Conservation (phyloP, 78 protist species). For the Tieghemostelium lacteum region DNA sequence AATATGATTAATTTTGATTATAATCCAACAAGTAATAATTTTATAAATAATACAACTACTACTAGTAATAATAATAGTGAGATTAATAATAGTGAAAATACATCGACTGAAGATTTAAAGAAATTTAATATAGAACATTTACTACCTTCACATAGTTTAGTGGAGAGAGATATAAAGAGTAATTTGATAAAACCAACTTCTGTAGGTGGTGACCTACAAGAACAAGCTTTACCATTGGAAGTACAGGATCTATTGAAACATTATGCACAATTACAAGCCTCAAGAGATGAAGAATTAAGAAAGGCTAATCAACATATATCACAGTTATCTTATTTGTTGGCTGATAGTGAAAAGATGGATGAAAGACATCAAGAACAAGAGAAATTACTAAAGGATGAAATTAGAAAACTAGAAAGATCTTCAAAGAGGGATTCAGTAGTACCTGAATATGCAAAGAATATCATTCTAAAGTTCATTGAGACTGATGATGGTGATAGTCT, state of each 20-base stretch:
- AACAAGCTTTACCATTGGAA: conserved; percentile 26
- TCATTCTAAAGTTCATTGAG: conserved; percentile 51
- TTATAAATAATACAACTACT: background rate
- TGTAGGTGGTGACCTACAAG: background rate
- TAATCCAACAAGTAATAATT: background rate
- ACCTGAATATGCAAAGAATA: conserved; percentile 40
- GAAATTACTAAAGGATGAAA: conserved; percentile 56
- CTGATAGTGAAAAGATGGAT: conserved; percentile 46
- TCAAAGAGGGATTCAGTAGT: background rate
- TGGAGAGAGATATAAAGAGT: too few species aligned
- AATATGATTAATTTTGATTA: too few species aligned
- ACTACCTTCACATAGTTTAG: background rate
- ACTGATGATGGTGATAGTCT: conserved; percentile 33
- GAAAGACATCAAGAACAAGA: conserved; percentile 65
- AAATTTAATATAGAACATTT: conserved; percentile 40
- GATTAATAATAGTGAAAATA: background rate
- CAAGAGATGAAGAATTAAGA: conserved; percentile 71
- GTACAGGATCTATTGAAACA: conserved; percentile 41
- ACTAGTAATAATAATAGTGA: background rate
- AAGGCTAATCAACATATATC: conserved; percentile 15
- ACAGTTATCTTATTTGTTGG: conserved; percentile 3
- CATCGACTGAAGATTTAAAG: background rate
- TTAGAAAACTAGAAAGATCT: conserved; percentile 51
- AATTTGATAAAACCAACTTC: background rate
- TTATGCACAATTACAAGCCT: conserved; percentile 66